Evolutionary conservation across 345 rosid species (phyloP).

Genomic region (Cardiospermum halicacabum): DNA sequence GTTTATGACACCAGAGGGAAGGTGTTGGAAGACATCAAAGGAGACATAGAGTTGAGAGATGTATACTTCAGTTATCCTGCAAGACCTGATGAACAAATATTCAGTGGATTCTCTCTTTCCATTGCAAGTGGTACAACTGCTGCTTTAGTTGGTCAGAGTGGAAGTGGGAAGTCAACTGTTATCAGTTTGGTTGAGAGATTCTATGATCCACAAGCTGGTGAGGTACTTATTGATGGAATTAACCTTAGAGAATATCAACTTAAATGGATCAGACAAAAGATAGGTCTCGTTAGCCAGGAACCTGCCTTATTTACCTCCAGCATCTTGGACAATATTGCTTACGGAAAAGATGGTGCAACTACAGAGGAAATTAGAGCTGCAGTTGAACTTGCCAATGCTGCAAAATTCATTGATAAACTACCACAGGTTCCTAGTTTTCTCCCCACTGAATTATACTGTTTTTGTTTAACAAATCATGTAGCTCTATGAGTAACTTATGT

Average conservation of each 20-base stretch:
- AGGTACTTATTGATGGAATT: slow-evolving; percentile 35
- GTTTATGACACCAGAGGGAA: slow-evolving; percentile 25
- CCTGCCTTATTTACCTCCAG: slow-evolving; percentile 40
- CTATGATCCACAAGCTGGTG: slow-evolving; percentile 39
- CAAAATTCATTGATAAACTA: slow-evolving; percentile 40
- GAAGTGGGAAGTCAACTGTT: slow-evolving; percentile 46
- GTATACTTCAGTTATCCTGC: slow-evolving; percentile 40
- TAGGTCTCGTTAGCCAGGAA: slow-evolving; percentile 52
- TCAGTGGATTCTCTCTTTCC: slow-evolving; percentile 33
- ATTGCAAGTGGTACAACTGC: slow-evolving; percentile 35
- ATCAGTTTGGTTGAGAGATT: slow-evolving; percentile 42
- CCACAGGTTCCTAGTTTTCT: slow-evolving; percentile 29
- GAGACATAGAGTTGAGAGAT: slow-evolving; percentile 35
- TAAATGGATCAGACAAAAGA: slow-evolving; percentile 38
- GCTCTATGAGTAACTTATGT: background rate
- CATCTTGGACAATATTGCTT: slow-evolving; percentile 38
- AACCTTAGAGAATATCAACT: slow-evolving; percentile 37
- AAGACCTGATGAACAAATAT: slow-evolving; percentile 36
- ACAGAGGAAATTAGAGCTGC: slow-evolving; percentile 34
- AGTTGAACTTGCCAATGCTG: slow-evolving; percentile 40
- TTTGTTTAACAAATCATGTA: background rate
- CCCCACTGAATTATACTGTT: background rate
- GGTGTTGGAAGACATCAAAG: slow-evolving; percentile 23
- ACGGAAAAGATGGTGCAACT: slow-evolving; percentile 36
- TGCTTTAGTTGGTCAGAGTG: slow-evolving; percentile 50